These are phyloP conservation scores for Microcera coccophila DNA, from an alignment of 2,329 filamentous ascomycete genomes.

Conservation along the genomic window DNA sequence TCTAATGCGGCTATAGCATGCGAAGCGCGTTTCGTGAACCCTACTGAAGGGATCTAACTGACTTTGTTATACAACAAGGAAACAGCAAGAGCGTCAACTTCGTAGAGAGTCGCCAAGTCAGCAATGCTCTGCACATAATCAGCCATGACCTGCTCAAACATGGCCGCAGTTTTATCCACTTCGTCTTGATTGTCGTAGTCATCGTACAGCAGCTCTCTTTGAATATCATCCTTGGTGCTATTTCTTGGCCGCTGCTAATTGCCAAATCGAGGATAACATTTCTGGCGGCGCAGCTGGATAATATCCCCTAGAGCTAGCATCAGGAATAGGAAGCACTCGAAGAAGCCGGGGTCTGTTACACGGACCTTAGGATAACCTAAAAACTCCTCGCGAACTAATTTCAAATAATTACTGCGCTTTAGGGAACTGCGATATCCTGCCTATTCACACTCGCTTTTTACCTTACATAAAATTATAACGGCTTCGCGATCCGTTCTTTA, in stretches of 20 bases:
- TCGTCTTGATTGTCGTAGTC: background rate
- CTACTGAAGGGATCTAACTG: slow-evolving; percentile 45
- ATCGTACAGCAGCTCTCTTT: background rate
- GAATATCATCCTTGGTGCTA: background rate
- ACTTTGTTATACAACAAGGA: slow-evolving; percentile 46
- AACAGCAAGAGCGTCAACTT: slow-evolving; percentile 49
- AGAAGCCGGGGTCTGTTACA: too few relatives aligned
- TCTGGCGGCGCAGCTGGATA: slow-evolving; percentile 43
- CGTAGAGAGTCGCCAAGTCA: slow-evolving; percentile 45
- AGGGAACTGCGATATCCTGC: too few relatives aligned
- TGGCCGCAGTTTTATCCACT: slow-evolving; percentile 8
- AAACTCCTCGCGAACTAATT: too few relatives aligned
- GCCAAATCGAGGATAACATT: slow-evolving; percentile 41
- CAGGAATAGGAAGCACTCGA: slow-evolving; percentile 48
- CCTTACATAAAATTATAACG: too few relatives aligned
- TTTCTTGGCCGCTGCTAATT: slow-evolving; percentile 1
- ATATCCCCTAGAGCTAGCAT: slow-evolving; percentile 49
- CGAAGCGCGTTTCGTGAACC: slow-evolving; percentile 43
- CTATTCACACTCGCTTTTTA: too few relatives aligned
- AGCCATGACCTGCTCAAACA: slow-evolving; percentile 35
- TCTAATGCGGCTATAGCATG: slow-evolving; percentile 46
- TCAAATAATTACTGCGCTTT: too few relatives aligned
- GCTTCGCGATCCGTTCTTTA: too few relatives aligned
- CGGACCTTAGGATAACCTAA: too few relatives aligned
- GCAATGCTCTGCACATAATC: slow-evolving; percentile 41